Percentiles rank a stretch among this genome's conserved stretches.
phyloP scores from a whole-genome alignment of 208 protist genomes.

The Acanthamoeba sp. region DNA sequence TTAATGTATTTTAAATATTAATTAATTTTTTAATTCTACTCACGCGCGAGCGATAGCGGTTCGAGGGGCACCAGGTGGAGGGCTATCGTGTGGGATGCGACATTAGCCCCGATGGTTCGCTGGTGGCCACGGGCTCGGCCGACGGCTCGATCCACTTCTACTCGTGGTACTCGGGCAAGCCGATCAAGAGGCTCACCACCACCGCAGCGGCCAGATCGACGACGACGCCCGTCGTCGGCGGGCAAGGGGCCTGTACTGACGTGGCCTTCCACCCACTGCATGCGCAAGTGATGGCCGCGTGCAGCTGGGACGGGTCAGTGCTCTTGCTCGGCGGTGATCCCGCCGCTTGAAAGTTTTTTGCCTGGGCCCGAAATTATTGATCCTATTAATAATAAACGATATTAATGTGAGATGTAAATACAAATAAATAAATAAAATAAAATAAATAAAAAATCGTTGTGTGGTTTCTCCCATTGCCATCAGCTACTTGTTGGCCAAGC shows the following conservation, averaged over 20 bases:
- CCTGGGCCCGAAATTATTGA: no score
- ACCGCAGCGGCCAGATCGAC: background rate
- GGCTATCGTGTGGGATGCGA: constrained; percentile 9
- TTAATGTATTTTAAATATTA: no score
- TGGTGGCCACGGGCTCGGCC: constrained; percentile 14
- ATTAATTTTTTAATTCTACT: no score
- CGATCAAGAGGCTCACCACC: background rate
- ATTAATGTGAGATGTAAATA: no score
- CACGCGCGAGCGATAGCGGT: background rate
- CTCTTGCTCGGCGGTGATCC: background rate
- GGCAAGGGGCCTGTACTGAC: background rate
- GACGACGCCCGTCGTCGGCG: background rate
- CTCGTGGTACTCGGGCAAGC: constrained; percentile 14
- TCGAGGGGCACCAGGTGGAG: constrained; percentile 37
- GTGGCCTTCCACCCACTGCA: constrained; percentile 43
- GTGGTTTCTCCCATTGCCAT: no score
- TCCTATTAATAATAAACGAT: no score
- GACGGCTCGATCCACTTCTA: constrained; percentile 30
- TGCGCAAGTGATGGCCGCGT: constrained; percentile 4
- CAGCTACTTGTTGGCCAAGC: no score
- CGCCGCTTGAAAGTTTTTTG: no score
- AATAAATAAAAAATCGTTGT: no score
- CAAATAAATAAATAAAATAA: no score
- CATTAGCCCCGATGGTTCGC: constrained; percentile 46
- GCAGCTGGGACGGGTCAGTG: constrained; percentile 15